phyloP scores from a whole-genome alignment of 768 basidiomycete species.

The Lentinula boryana region DNA sequence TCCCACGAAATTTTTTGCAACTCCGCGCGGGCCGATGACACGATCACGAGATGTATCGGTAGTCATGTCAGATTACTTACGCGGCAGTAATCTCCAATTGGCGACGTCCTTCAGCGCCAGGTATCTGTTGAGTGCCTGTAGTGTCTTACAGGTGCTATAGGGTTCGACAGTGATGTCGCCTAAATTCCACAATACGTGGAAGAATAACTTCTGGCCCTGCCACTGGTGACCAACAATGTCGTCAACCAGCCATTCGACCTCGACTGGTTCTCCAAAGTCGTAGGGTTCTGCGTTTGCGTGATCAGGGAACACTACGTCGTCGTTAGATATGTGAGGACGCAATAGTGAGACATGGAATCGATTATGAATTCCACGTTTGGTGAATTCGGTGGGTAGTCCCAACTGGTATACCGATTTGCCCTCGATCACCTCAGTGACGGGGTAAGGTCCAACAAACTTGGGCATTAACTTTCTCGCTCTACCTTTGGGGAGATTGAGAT shows the following conservation, averaged over 20 bases:
- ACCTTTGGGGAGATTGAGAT: too few species aligned
- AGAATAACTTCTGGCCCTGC: background rate
- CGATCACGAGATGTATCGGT: too few species aligned
- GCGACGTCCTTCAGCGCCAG: too few species aligned
- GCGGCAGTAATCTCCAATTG: too few species aligned
- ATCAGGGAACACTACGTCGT: slow-evolving; percentile 11
- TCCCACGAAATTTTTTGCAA: too few species aligned
- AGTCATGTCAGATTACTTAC: too few species aligned
- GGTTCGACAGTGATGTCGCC: slow-evolving; percentile 12
- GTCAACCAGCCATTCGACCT: slow-evolving; percentile 10
- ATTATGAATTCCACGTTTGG: slow-evolving; percentile 7
- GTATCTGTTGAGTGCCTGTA: slow-evolving; percentile 10
- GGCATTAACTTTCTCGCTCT: too few species aligned
- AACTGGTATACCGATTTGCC: slow-evolving; percentile 15
- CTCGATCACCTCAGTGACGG: background rate
- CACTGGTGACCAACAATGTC: slow-evolving; percentile 10
- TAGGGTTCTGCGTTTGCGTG: background rate
- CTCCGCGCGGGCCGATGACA: too few species aligned
- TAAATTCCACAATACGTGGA: slow-evolving; percentile 9
- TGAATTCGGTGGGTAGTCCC: slow-evolving; percentile 14
- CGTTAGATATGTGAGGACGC: slow-evolving; percentile 2
- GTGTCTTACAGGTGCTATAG: slow-evolving; percentile 2
- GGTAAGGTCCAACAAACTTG: too few species aligned
- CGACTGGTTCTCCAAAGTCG: slow-evolving; percentile 9
- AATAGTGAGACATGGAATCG: slow-evolving; percentile 9